Percentiles rank a stretch among this genome's conserved stretches.
phyloP scores from a whole-genome alignment of 2,329 filamentous ascomycete species.

The Alternaria burnsii region DNA sequence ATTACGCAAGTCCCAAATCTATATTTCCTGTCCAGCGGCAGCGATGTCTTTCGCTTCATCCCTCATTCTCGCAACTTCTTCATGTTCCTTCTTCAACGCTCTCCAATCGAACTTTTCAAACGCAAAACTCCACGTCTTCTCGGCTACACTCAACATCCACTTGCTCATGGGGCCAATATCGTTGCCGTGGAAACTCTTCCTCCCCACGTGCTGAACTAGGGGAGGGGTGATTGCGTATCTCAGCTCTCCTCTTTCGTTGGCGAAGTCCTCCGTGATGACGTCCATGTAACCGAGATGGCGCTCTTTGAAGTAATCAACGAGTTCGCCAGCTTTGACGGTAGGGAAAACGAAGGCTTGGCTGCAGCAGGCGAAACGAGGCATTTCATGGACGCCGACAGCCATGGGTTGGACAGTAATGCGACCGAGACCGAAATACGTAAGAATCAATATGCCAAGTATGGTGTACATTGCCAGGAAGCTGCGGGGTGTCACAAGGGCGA shows the following conservation, averaged over 20 bases:
- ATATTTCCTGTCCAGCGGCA: background rate
- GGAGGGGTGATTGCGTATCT: slow-evolving; percentile 56
- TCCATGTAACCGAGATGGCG: slow-evolving; percentile 51
- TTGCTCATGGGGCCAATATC: slow-evolving; percentile 37
- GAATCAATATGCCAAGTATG: slow-evolving; percentile 21
- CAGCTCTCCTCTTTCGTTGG: slow-evolving; percentile 48
- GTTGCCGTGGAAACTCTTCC: slow-evolving; percentile 51
- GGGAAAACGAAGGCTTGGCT: slow-evolving; percentile 57
- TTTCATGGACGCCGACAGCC: slow-evolving; percentile 49
- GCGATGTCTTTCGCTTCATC: background rate
- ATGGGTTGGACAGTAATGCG: slow-evolving; percentile 51
- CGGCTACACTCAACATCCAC: slow-evolving; percentile 41
- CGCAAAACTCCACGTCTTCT: slow-evolving; percentile 53
- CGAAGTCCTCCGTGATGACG: slow-evolving; percentile 54
- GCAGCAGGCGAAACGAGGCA: slow-evolving; percentile 56
- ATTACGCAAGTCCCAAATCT: background rate
- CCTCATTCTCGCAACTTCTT: slow-evolving; percentile 19
- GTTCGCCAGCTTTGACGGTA: slow-evolving; percentile 36
- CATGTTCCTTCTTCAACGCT: slow-evolving; percentile 41
- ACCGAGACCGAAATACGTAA: slow-evolving; percentile 54
- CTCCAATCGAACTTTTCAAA: slow-evolving; percentile 48
- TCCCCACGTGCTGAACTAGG: slow-evolving; percentile 57
- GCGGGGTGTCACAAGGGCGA: slow-evolving; percentile 31
- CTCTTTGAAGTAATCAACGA: slow-evolving; percentile 45
- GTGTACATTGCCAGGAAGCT: slow-evolving; percentile 31